phyloP scores from a whole-genome alignment of 129 eudicot species.

The Artemisia annua region DNA sequence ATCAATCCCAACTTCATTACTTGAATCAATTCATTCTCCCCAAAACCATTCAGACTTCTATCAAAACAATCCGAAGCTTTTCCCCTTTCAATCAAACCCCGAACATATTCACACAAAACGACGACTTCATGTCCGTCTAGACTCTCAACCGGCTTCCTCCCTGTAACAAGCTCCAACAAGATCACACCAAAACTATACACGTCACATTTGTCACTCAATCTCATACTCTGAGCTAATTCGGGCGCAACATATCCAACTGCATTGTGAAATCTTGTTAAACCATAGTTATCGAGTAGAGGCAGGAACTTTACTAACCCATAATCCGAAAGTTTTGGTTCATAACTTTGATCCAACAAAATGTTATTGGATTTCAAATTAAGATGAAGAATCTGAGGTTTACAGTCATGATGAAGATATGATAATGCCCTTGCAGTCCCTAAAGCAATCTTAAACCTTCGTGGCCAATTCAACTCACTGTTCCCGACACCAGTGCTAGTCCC shows the following conservation, averaged over 20 bases:
- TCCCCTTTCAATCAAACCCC: slow-evolving; percentile 74
- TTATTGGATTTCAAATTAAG: slow-evolving; percentile 85
- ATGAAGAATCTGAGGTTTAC: slow-evolving; percentile 88
- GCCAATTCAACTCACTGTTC: slow-evolving; percentile 65
- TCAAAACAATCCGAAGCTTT: slow-evolving; percentile 78
- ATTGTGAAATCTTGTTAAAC: slow-evolving; percentile 65
- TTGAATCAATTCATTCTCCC: slow-evolving; percentile 81
- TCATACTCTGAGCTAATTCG: slow-evolving; percentile 80
- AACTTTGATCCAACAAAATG: slow-evolving; percentile 69
- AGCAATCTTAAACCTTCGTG: slow-evolving; percentile 75
- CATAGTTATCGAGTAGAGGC: slow-evolving; percentile 63
- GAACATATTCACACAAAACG: slow-evolving; percentile 83
- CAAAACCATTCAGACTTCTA: slow-evolving; percentile 68
- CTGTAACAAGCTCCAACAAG: slow-evolving; percentile 86
- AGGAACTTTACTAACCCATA: slow-evolving; percentile 76
- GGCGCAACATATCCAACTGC: slow-evolving; percentile 95
- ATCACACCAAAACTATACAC: slow-evolving; percentile 93
- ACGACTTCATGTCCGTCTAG: slow-evolving; percentile 59
- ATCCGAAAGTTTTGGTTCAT: slow-evolving; percentile 73
- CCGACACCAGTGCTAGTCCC: slow-evolving; percentile 71
- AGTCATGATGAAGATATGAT: slow-evolving; percentile 94
- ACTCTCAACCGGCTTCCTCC: slow-evolving; percentile 87
- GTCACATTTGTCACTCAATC: slow-evolving; percentile 79
- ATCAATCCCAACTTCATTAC: slow-evolving; percentile 89
- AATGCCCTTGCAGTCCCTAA: slow-evolving; percentile 84